Base-by-base conservation (phyloP, 2,329 filamentous ascomycete genomes). In the Cladobotryum mycophilum region DNA sequence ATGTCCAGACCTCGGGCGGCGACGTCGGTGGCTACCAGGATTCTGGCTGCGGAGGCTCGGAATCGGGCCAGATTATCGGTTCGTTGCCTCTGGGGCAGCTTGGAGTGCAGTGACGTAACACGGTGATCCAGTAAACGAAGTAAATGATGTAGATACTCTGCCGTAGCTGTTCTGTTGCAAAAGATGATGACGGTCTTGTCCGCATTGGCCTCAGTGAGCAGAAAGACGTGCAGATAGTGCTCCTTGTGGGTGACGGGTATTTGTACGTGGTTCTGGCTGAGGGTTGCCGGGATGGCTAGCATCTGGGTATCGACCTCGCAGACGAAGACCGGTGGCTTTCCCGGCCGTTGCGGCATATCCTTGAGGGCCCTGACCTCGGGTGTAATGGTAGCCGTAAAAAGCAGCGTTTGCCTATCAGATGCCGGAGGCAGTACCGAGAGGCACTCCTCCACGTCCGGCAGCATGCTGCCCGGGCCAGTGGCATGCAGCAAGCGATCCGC, bases 311-410 rank as follows among this genome's bases (percentile, higher is more conserved):
- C 88, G 40, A 92, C 82, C 70, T 99, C 92, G 62, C 89, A 95
- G 42, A 97, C 81, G 68, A 92, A 96, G 36, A 95, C 84, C 1
- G 89, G 85, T 47, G 81, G 82, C 55, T 88, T 86, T 47, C 82
- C 82, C 1, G 82, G 76, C 41, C 82, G 77, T 37, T 81, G 75
- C 8, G 89, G 85, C 72, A 88, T 81, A 52, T 86, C 80, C 68
- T 95, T 93, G 53, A 97, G 72, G 2, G 89, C 88, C 45, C 89
- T 82, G 4, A 99, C 90, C 72, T 97, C 92, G 3, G 89, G 84
- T 0, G 93, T 97, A 41, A 99, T 84, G 1, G 93, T 99, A 14
- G 93, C 93, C 8, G 93, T 99, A 72, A 99, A 99, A 3, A 99
- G 80, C 14, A 95, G 81, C 0, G 92, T 99, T 68, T 99, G 91